phyloP scores from a whole-genome alignment of 768 basidiomycete species.

The Termitomyces sp. region DNA sequence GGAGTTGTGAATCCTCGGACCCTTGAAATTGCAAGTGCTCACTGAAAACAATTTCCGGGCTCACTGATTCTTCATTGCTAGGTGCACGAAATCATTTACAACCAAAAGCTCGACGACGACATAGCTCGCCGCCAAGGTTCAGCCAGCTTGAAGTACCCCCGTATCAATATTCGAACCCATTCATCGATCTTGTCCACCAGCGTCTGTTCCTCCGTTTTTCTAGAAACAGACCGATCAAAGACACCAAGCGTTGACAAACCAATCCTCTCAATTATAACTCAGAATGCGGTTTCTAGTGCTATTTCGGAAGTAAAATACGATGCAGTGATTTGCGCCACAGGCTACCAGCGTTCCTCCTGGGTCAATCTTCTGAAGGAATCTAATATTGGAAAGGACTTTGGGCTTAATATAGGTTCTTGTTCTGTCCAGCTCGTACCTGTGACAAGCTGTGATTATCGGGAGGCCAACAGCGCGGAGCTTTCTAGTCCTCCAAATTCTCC shows the following conservation, averaged over 20 bases:
- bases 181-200: slow-evolving; percentile 29
- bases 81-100: slow-evolving; percentile 47
- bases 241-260: not conserved
- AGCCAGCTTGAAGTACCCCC: slow-evolving; percentile 16
- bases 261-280: slow-evolving; percentile 22
- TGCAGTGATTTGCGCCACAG: slow-evolving; percentile 46
- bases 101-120: slow-evolving; percentile 39
- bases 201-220: not conserved
- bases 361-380: slow-evolving; percentile 35
- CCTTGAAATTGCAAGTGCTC: slow-evolving; percentile 29
- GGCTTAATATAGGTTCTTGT: slow-evolving; percentile 20
- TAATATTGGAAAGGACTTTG: slow-evolving; percentile 31
- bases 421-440: slow-evolving; percentile 22
- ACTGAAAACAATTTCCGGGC: not conserved
- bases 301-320: slow-evolving; percentile 34
- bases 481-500: slow-evolving; percentile 9
- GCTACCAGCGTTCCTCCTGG: slow-evolving; percentile 48
- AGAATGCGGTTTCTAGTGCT: slow-evolving; percentile 30
- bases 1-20: slow-evolving; percentile 47
- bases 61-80: slow-evolving; percentile 13
- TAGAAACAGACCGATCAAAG: not conserved
- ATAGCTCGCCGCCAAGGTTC: slow-evolving; percentile 29
- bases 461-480: slow-evolving; percentile 14
- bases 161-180: slow-evolving; percentile 32
- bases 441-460: slow-evolving; percentile 1